Evolutionary conservation across 176 grass and related monocot species (phyloP).

Genomic region (Bonia amplexicaulis): DNA sequence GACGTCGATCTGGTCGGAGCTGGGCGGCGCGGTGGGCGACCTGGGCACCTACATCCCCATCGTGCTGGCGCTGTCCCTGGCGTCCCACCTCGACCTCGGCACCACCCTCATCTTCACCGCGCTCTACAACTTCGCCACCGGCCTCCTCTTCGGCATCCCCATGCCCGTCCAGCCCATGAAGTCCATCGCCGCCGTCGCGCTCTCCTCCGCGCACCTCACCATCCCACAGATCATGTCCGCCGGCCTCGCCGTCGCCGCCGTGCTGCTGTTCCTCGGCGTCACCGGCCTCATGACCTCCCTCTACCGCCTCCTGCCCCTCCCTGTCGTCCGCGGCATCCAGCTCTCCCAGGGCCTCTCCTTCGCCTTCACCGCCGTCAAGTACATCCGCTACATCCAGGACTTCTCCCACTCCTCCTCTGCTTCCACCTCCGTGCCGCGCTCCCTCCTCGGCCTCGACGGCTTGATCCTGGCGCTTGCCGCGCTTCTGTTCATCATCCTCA

Average conservation of each 20-base stretch:
- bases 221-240: constrained; percentile 42
- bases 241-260: constrained; percentile 33
- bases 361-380: neutral
- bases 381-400: neutral
- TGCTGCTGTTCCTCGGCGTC: constrained; percentile 46
- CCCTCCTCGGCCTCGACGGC: neutral
- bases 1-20: constrained; percentile 63
- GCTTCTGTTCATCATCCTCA: neutral
- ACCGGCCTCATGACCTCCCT: constrained; percentile 49
- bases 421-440: neutral
- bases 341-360: constrained; percentile 43
- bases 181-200: constrained; percentile 56
- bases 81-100: constrained; percentile 38
- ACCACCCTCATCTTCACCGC: constrained; percentile 56
- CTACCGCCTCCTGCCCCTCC: constrained; percentile 49
- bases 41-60: constrained; percentile 89
- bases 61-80: constrained; percentile 47
- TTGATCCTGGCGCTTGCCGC: neutral
- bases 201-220: constrained; percentile 42
- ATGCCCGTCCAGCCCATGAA: constrained; percentile 73
- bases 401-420: neutral
- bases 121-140: constrained; percentile 49
- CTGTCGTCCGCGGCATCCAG: constrained; percentile 49
- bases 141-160: constrained; percentile 51
- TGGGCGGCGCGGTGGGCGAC: constrained; percentile 73